Base-by-base conservation (phyloP, 352 stramenopile genomes). In the Pythium pectinolyticum region DNA sequence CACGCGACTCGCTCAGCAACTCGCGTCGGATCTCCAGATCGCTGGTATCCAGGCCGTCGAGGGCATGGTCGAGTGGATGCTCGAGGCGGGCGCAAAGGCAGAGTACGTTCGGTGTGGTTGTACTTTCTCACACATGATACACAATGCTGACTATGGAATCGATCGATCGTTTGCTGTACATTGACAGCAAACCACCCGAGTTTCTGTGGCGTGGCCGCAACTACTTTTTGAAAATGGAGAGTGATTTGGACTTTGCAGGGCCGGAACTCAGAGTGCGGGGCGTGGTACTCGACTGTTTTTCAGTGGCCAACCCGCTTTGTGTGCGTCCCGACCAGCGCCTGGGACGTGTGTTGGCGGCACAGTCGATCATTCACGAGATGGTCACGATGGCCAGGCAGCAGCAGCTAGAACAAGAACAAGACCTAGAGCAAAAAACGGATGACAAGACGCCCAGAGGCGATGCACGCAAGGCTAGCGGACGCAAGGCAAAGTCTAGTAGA, bases 51-150 rank as follows among this genome's bases (percentile, higher is more conserved):
- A 90, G 41, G 86, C 77, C n/a, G 81, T 92, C 6, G 83, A 92
- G 73, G 70, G 76, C 17, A 71, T 92, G 28, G 83, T 92, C 9
- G 83, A 90, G 61, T 92, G 83, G 83, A 92, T 92, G 79, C 71
- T 92, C 11, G 78, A 90, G 50, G 80, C 80, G 34, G 83, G 83
- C 19, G 78, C 78, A 7, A 80, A 88, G 45, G 72, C 77, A 52
- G 78, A 87, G 82, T 91, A 77, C 53, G 82, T 81, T 30, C n/a
- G n/a, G n/a, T n/a, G n/a, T n/a, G n/a, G n/a, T n/a, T n/a, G n/a
- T n/a, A n/a, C n/a, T n/a, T n/a, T n/a, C n/a, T n/a, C n/a, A n/a
- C n/a, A n/a, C n/a, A n/a, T n/a, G n/a, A n/a, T n/a, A n/a, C n/a
- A n/a, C 27, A 32, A 22, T 32, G 41, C 10, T n/a, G 8, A 11